phyloP scores from a whole-genome alignment of 2,329 filamentous ascomycete species.

The Decorospora gaudefroyi region DNA sequence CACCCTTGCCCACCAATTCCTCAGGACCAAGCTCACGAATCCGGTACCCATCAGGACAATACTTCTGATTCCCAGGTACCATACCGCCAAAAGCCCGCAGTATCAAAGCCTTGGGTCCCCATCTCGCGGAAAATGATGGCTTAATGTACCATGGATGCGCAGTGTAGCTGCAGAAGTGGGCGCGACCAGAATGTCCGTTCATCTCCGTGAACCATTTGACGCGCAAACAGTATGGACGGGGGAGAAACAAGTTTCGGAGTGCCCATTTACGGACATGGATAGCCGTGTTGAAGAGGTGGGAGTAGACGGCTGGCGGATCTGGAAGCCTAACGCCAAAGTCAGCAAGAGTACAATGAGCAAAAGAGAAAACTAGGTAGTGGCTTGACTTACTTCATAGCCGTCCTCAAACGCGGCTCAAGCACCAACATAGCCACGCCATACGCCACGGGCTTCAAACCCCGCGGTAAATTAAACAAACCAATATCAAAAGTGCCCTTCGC shows the following conservation, averaged over 20 bases:
- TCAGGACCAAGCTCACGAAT: constrained; percentile 67
- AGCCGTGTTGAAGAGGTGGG: constrained; percentile 44
- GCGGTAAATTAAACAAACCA: constrained; percentile 61
- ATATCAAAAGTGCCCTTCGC: constrained; percentile 65
- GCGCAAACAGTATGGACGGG: constrained; percentile 55
- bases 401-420: constrained; percentile 66
- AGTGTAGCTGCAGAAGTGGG: constrained; percentile 23
- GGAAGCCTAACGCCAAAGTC: not conserved
- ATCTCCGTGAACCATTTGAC: constrained; percentile 42
- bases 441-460: constrained; percentile 52
- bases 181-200: constrained; percentile 50
- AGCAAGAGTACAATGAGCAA: not conserved
- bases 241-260: constrained; percentile 64
- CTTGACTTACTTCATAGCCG: constrained; percentile 59
- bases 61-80: constrained; percentile 63
- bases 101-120: constrained; percentile 23
- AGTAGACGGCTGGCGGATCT: not conserved
- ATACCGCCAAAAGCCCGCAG: constrained; percentile 64
- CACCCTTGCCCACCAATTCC: constrained; percentile 56
- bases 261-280: constrained; percentile 55
- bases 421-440: constrained; percentile 60
- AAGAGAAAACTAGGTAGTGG: constrained; percentile 41
- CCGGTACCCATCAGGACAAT: constrained; percentile 58
- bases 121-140: constrained; percentile 23
- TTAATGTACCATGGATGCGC: constrained; percentile 42